Base-by-base conservation (phyloP, 306 rosid genomes). In the Gleditsia sinensis region DNA sequence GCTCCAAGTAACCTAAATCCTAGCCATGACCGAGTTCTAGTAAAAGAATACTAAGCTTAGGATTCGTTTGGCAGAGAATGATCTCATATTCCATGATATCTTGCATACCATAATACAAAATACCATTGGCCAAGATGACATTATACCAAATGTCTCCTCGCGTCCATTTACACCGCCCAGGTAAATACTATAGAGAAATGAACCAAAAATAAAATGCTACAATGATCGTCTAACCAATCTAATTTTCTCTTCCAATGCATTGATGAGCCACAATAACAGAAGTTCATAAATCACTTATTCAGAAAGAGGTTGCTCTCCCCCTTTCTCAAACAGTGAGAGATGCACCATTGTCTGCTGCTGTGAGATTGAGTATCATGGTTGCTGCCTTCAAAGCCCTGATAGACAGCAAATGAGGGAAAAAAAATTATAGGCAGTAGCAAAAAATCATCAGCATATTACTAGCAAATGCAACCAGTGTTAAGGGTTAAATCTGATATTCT, bases 281-380 rank as follows among this genome's bases (percentile, higher is more conserved):
- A 43, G 25, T 43, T 66, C 24, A 68, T 1, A 6, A 49, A 67
- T 28, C 43, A 23, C 24, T 25, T 25, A 40, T 30, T 13, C 11
- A 45, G 57, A 28, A 21, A 28, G 11, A 30, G 58, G 37, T 32
- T 34, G 75, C 16, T 78, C 12, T 33, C 65, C 30, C 9, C 39
- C 20, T 10, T 50, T 7, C 61, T 89, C 86, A 91, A 56, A 91
- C 96, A 7, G 94, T 86, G 63, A 91, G 96, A 68, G 98, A 89
- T 16, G 97, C 91, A n/a, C 98, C 98, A 48, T 93, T 93, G 80
- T 94, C 97, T 0, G 97, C 87, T 0, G 92, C 58, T 0, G 92
- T 82, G 33, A 94, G 98, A 79, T 91, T 88, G 76, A 91, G 89
- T 33, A 94, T 94, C 88, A 94, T 82, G 24, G 91, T 82, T 11